phyloP scores from a whole-genome alignment of 2,329 filamentous ascomycete genomes.

The Aureobasidium subglaciale region DNA sequence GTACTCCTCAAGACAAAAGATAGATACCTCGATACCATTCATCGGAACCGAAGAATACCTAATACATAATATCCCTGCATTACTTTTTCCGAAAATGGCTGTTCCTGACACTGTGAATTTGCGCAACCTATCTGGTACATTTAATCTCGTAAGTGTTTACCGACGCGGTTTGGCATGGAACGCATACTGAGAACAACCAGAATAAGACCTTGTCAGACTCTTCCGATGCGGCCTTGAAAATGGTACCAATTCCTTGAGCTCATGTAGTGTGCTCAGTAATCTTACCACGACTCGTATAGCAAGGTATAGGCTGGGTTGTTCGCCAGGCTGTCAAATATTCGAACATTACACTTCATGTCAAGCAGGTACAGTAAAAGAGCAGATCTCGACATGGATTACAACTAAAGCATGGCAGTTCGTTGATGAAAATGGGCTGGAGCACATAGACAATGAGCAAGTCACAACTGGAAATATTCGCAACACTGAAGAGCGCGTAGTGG shows the following conservation, averaged over 20 bases:
- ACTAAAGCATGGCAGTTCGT: slow-evolving; percentile 30
- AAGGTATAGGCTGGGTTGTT: slow-evolving; percentile 36
- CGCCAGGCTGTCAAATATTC: slow-evolving; percentile 55
- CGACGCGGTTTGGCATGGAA: background rate
- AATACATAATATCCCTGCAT: too few species aligned
- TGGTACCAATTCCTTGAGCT: slow-evolving; percentile 38
- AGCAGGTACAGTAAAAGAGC: slow-evolving; percentile 17
- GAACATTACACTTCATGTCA: slow-evolving; percentile 59
- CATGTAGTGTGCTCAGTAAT: background rate
- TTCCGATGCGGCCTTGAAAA: slow-evolving; percentile 59
- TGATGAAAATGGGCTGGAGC: slow-evolving; percentile 37
- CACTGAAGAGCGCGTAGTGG: slow-evolving; percentile 49
- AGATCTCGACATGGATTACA: background rate
- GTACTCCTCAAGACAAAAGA: background rate
- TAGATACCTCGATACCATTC: background rate
- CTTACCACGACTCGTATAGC: slow-evolving; percentile 17
- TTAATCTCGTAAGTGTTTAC: slow-evolving; percentile 51
- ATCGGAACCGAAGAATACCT: background rate
- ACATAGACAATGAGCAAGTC: slow-evolving; percentile 67
- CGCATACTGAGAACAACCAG: slow-evolving; percentile 36
- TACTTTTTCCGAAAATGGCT: too few species aligned
- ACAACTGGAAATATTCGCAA: slow-evolving; percentile 65
- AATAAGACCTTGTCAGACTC: slow-evolving; percentile 68
- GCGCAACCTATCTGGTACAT: slow-evolving; percentile 62
- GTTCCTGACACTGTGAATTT: slow-evolving; percentile 61